A percentile compares a stretch with the other conserved stretches of the same genome.
Evolutionary conservation across 106 monocot genomes (phyloP).

Genomic region (Amphibolis antarctica): DNA sequence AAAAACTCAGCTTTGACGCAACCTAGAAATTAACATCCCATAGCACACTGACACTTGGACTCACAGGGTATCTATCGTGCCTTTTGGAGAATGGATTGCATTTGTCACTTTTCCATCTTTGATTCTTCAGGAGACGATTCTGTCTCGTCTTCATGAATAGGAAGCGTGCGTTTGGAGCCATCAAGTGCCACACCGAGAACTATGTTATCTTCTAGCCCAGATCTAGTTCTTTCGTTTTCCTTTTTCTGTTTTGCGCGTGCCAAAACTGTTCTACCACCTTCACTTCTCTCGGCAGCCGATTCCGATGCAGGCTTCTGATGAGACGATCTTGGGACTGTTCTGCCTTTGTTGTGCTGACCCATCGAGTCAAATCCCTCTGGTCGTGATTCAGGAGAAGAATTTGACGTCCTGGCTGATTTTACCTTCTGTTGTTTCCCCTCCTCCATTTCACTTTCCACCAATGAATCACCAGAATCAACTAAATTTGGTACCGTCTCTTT

Average conservation of each 20-base stretch:
- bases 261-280: no score
- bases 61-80: no score
- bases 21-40: not conserved
- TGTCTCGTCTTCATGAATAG: not conserved
- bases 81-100: not conserved
- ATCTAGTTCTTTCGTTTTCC: no score
- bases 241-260: no score
- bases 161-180: not conserved
- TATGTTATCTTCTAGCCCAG: not conserved
- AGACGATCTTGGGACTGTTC: no score
- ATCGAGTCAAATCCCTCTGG: no score
- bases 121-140: not conserved
- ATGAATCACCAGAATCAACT: not conserved
- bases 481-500: conserved; percentile 14
- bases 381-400: not conserved
- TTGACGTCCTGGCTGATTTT: not conserved
- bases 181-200: conserved; percentile 1
- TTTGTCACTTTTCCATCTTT: not conserved
- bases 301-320: no score
- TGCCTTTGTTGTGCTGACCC: no score
- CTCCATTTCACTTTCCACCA: not conserved
- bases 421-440: conserved; percentile 1
- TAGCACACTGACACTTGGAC: no score
- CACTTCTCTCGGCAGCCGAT: no score
- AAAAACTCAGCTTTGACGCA: not conserved